A percentile compares a stretch with the other conserved stretches of the same genome.
phyloP scores from a whole-genome alignment of 2,329 filamentous ascomycete genomes.

The Pseudogymnoascus sp. region DNA sequence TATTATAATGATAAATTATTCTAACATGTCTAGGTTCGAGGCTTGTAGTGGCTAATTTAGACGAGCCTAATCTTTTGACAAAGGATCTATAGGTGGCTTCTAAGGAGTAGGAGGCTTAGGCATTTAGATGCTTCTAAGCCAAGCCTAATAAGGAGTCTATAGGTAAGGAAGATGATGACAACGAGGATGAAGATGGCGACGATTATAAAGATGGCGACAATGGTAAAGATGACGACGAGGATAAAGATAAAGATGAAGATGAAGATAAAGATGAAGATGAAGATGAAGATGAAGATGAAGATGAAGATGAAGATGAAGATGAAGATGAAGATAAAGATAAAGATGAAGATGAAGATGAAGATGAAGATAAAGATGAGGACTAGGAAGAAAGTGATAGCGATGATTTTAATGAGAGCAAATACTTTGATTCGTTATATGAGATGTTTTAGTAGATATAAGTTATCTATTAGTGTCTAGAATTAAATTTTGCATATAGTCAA shows the following conservation, averaged over 20 bases:
- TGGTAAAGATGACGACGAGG: not conserved
- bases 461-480: not conserved
- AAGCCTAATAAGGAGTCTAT: not conserved
- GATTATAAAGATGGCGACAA: too few relatives aligned
- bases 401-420: not conserved
- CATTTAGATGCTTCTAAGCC: not conserved
- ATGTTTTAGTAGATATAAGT: not conserved
- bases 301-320: too few relatives aligned
- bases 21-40: slow-evolving; percentile 15
- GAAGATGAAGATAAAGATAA: too few relatives aligned
- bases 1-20: not conserved
- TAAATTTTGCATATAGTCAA: not conserved
- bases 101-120: not conserved
- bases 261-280: too few relatives aligned
- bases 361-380: not conserved
- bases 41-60: slow-evolving; percentile 15
- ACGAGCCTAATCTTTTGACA: slow-evolving; percentile 13
- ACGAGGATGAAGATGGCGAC: not conserved
- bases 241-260: too few relatives aligned
- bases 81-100: slow-evolving; percentile 14
- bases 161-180: not conserved
- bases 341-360: too few relatives aligned
- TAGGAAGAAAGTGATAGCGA: not conserved
- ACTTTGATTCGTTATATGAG: not conserved
- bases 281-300: too few relatives aligned